These are phyloP conservation scores for Hordeum vulgare DNA, from an alignment of 176 grass and related monocot genomes.

Conservation along the genomic window DNA sequence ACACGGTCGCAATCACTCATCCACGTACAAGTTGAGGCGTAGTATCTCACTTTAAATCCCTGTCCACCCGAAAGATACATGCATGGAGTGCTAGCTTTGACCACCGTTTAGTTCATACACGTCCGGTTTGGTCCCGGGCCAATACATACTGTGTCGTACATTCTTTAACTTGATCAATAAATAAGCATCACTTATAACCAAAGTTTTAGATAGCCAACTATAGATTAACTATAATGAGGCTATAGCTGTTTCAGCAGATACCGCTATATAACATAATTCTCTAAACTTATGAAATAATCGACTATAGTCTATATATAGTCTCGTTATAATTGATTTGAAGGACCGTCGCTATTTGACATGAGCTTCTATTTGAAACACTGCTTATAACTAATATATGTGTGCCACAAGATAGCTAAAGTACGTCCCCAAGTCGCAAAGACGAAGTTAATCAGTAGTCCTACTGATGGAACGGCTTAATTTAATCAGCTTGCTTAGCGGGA, in stretches of 20 bases:
- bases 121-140: background rate
- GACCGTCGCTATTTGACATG: no score
- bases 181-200: no score
- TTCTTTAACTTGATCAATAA: background rate
- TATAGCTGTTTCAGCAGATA: no score
- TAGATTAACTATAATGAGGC: no score
- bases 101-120: background rate
- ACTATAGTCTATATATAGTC: no score
- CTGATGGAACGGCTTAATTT: background rate
- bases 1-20: background rate
- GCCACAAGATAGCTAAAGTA: background rate
- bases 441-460: background rate
- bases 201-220: no score
- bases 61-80: background rate
- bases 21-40: background rate
- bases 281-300: no score
- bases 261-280: no score
- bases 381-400: background rate
- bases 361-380: no score
- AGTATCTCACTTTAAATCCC: constrained; percentile 9
- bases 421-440: background rate
- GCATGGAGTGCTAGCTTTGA: background rate
- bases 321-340: no score
- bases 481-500: background rate
- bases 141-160: background rate